phyloP scores from a whole-genome alignment of 345 rosid species.

The Corchorus capsularis region DNA sequence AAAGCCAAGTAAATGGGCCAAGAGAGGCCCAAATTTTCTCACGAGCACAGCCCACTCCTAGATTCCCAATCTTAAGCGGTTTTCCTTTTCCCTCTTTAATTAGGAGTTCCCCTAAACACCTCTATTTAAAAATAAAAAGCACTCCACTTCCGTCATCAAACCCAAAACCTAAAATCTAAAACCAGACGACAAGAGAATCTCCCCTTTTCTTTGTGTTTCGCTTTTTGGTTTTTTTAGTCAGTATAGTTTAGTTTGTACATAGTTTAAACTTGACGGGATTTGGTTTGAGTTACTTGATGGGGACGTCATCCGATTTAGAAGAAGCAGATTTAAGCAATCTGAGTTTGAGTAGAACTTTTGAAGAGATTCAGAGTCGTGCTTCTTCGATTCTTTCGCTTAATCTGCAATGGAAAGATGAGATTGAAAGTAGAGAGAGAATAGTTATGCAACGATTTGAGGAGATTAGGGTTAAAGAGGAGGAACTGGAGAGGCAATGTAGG shows the following conservation, averaged over 20 bases:
- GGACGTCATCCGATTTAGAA: constrained; percentile 17
- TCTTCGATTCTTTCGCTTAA: constrained; percentile 44
- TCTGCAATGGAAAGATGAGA: constrained; percentile 49
- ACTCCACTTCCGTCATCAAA: too few species aligned
- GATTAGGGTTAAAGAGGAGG: constrained; percentile 34
- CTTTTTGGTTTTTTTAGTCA: too few species aligned
- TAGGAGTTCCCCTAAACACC: too few species aligned
- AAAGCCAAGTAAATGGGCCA: too few species aligned
- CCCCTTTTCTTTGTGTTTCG: too few species aligned
- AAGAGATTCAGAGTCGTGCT: constrained; percentile 38
- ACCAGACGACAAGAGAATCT: too few species aligned
- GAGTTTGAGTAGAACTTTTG: constrained; percentile 29
- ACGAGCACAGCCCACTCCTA: too few species aligned
- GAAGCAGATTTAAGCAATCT: constrained; percentile 20
- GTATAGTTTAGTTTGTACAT: neutral
- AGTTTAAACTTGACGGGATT: neutral
- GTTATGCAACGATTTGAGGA: constrained; percentile 20
- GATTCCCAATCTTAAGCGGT: too few species aligned
- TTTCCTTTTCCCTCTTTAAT: too few species aligned
- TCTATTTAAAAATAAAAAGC: too few species aligned
- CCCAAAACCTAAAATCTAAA: too few species aligned
- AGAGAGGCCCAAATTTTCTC: too few species aligned
- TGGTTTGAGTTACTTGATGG: constrained; percentile 14
- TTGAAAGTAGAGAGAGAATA: constrained; percentile 21
- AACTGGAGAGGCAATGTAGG: constrained; percentile 13